phyloP scores from a whole-genome alignment of 768 basidiomycete species.

The Russula ochroleuca region DNA sequence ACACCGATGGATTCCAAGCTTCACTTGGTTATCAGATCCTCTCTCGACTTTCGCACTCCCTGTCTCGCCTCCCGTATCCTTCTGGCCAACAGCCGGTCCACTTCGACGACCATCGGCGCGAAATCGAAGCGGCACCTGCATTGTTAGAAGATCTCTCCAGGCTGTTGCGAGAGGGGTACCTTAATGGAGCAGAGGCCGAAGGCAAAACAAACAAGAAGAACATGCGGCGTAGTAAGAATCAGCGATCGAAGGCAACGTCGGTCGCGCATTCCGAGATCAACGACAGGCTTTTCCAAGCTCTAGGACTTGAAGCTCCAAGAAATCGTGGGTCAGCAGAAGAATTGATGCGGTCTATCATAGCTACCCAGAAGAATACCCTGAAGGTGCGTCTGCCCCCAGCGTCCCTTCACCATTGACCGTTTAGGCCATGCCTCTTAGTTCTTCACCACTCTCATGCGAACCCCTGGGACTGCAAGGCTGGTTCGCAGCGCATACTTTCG shows the following conservation, averaged over 20 bases:
- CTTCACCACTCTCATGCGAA: neutral
- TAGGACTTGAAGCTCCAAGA: slow-evolving; percentile 3
- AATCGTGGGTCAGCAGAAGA: neutral
- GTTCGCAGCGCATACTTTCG: slow-evolving; percentile 17
- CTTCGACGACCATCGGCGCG: neutral
- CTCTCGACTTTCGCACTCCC: slow-evolving; percentile 4
- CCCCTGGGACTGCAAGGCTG: neutral
- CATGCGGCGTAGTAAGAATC: neutral
- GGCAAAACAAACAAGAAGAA: neutral
- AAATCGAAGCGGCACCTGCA: slow-evolving; percentile 1
- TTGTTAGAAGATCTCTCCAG: slow-evolving; percentile 7
- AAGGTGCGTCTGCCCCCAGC: neutral
- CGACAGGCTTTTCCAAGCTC: slow-evolving; percentile 7
- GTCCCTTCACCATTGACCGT: neutral
- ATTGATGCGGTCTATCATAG: neutral
- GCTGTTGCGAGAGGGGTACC: neutral
- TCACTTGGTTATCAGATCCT: slow-evolving; percentile 2
- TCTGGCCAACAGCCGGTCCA: neutral
- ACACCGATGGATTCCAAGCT: neutral
- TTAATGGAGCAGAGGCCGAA: neutral
- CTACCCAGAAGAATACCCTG: slow-evolving; percentile 7
- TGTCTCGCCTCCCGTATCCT: slow-evolving; percentile 9
- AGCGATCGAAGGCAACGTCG: neutral
- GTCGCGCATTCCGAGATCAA: neutral
- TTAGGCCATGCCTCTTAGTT: slow-evolving; percentile 11